Percentiles rank a stretch among this genome's conserved stretches.
These are phyloP conservation scores for Sphaerosporella brunnea DNA, from an alignment of 495 filamentous ascomycete species.

Conservation along the genomic window DNA sequence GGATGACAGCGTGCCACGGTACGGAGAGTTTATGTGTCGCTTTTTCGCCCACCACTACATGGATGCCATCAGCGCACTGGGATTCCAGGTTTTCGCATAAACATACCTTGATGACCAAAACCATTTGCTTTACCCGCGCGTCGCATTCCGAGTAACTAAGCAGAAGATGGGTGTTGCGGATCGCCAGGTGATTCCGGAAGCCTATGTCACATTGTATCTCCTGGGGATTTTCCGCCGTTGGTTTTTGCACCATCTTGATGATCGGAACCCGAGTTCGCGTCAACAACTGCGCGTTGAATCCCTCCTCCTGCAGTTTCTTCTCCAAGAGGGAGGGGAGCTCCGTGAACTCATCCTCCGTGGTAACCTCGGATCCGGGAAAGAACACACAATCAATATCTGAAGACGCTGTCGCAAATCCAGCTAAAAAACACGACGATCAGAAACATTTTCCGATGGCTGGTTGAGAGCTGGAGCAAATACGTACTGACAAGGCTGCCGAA, in stretches of 20 bases:
- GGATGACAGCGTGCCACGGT: conserved; percentile 61
- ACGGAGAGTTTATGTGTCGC: conserved; percentile 64
- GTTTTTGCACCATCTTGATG: conserved; percentile 59
- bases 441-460: conserved; percentile 2
- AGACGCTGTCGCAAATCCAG: conserved; percentile 23
- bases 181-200: conserved; percentile 56
- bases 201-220: conserved; percentile 52
- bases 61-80: background rate
- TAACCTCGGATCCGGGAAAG: background rate
- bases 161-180: conserved; percentile 63
- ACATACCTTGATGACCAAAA: conserved; percentile 57
- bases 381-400: conserved; percentile 28
- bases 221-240: conserved; percentile 26
- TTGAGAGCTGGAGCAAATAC: conserved; percentile 12
- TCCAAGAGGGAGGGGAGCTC: conserved; percentile 46
- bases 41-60: conserved; percentile 59
- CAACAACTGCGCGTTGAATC: conserved; percentile 50
- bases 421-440: conserved; percentile 19
- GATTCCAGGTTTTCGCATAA: background rate
- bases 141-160: conserved; percentile 62
- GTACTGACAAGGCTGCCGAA: conserved; percentile 26
- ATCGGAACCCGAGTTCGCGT: conserved; percentile 63
- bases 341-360: conserved; percentile 1
- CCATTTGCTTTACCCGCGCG: conserved; percentile 49
- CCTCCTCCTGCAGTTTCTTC: conserved; percentile 47